Evolutionary conservation across 1,284 basidiomycete genomes (phyloP).

Genomic region (Ganoderma multipileum): DNA sequence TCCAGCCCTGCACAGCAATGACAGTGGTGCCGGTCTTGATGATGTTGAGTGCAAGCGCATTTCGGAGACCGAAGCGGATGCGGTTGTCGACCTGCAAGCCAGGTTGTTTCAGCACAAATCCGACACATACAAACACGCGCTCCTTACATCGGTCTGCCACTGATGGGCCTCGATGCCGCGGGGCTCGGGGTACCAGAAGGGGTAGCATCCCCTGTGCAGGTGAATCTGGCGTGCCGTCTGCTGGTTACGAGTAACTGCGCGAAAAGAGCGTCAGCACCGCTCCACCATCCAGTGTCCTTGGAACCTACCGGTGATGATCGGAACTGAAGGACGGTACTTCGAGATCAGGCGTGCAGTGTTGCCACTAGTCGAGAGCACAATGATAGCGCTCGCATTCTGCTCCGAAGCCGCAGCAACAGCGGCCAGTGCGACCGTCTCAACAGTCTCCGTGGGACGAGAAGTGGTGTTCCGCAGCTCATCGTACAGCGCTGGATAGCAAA

Average conservation of each 20-base stretch:
- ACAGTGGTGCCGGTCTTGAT: slow-evolving; percentile 92
- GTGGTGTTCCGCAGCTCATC: slow-evolving; percentile 86
- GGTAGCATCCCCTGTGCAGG: slow-evolving; percentile 96
- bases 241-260: slow-evolving; percentile 90
- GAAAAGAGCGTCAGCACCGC: slow-evolving; percentile 15
- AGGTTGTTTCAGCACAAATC: slow-evolving; percentile 32
- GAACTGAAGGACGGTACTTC: slow-evolving; percentile 95
- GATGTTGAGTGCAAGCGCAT: slow-evolving; percentile 88
- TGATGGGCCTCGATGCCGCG: slow-evolving; percentile 87
- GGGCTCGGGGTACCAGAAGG: slow-evolving; percentile 95
- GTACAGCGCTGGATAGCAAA: slow-evolving; percentile 92
- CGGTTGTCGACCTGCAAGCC: slow-evolving; percentile 79
- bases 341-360: slow-evolving; percentile 96
- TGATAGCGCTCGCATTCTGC: slow-evolving; percentile 92
- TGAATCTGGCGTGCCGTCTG: slow-evolving; percentile 98
- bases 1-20: slow-evolving; percentile 98
- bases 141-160: slow-evolving; percentile 94
- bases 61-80: slow-evolving; percentile 89
- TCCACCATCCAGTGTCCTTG: background rate
- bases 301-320: slow-evolving; percentile 83
- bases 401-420: slow-evolving; percentile 95
- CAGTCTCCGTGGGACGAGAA: slow-evolving; percentile 88
- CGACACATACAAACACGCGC: slow-evolving; percentile 34
- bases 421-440: slow-evolving; percentile 93
- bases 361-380: slow-evolving; percentile 96